A percentile compares a stretch with the other conserved stretches of the same genome.
phyloP scores from a whole-genome alignment of 768 basidiomycete genomes.

The Ramaria sp. region DNA sequence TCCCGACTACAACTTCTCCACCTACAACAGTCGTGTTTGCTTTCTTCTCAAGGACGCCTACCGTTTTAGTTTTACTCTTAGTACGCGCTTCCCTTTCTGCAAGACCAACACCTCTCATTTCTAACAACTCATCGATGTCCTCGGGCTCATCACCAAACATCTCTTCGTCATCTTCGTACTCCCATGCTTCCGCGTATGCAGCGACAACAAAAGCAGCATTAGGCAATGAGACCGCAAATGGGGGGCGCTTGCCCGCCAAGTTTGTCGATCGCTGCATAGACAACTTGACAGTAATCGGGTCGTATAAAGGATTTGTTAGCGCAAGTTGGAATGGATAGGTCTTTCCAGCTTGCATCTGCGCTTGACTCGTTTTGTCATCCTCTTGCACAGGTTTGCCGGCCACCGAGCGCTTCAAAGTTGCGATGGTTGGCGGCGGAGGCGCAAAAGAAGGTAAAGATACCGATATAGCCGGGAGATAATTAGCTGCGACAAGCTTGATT shows the following conservation, averaged over 20 bases:
- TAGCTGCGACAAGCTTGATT: slow-evolving; percentile 93
- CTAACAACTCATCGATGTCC: slow-evolving; percentile 37
- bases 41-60: slow-evolving; percentile 79
- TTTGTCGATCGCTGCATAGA: slow-evolving; percentile 62
- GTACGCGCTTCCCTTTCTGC: slow-evolving; percentile 10
- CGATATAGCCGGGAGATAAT: slow-evolving; percentile 83
- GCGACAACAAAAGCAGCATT: slow-evolving; percentile 69
- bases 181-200: slow-evolving; percentile 95
- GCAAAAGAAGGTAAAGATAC: slow-evolving; percentile 49
- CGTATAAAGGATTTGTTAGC: slow-evolving; percentile 90
- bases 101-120: slow-evolving; percentile 25
- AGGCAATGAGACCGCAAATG: slow-evolving; percentile 75
- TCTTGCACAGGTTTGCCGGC: slow-evolving; percentile 22
- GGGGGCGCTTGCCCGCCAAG: slow-evolving; percentile 34
- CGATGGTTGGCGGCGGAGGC: slow-evolving; percentile 28
- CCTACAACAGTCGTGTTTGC: slow-evolving; percentile 85
- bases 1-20: slow-evolving; percentile 79
- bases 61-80: slow-evolving; percentile 25
- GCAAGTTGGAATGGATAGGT: slow-evolving; percentile 85
- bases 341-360: slow-evolving; percentile 55
- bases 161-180: slow-evolving; percentile 88
- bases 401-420: slow-evolving; percentile 24
- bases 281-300: slow-evolving; percentile 87
- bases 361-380: slow-evolving; percentile 3
- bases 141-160: slow-evolving; percentile 50